Evolutionary conservation across 495 filamentous ascomycete species (phyloP).

Genomic region (Platismatia glauca): DNA sequence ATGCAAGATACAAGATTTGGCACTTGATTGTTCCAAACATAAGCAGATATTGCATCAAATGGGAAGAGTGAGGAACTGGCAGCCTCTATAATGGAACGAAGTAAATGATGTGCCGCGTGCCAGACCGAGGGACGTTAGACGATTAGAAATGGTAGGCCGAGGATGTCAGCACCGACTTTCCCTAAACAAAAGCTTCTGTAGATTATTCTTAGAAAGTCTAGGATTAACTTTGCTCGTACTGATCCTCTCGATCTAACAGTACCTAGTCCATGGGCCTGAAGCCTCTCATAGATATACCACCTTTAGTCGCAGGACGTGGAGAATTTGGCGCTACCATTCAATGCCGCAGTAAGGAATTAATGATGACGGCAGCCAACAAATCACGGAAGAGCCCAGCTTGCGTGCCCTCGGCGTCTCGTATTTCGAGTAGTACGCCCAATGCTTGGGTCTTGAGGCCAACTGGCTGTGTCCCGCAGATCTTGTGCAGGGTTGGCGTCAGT

Average conservation of each 20-base stretch:
- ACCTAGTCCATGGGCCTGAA: background rate
- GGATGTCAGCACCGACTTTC: background rate
- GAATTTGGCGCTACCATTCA: background rate
- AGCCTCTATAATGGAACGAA: too few relatives aligned
- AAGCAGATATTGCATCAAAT: background rate
- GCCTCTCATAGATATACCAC: background rate
- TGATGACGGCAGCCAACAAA: background rate
- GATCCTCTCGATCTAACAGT: background rate
- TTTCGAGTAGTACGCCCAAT: too few relatives aligned
- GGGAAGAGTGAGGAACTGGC: too few relatives aligned
- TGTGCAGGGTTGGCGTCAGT: background rate
- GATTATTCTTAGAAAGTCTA: background rate
- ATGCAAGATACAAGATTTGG: background rate
- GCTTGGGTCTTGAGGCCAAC: background rate
- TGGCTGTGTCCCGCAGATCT: background rate
- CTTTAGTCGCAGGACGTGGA: background rate
- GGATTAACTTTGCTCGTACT: background rate
- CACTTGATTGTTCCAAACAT: background rate
- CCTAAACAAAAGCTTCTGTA: background rate
- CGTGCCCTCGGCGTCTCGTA: background rate
- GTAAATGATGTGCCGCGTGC: too few relatives aligned
- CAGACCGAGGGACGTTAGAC: too few relatives aligned
- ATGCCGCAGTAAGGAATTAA: background rate
- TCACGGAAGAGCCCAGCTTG: background rate
- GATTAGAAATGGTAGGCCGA: too few relatives aligned